Base-by-base conservation (phyloP, 805 yeast genomes). In the Candida schatavii region DNA sequence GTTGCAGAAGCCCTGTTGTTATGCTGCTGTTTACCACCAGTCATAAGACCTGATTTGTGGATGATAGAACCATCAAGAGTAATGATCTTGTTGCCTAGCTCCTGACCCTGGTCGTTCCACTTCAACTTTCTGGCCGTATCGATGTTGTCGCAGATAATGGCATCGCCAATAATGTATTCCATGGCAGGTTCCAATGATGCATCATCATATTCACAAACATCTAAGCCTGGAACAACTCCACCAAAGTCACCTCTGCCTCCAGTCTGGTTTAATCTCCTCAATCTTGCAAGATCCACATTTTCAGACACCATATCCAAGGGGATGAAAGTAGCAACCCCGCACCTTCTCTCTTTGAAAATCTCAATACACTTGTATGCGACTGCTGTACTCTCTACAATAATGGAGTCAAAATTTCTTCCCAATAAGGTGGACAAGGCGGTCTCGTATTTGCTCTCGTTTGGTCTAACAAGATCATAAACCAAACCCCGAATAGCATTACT, bases 21-120 rank as follows among this genome's bases (percentile, higher is more conserved):
- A n/a, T 70, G 70, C 4, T 79, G 71, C 22, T 72, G 66, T n/a
- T 30, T 38, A 49, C 97, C 97, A 59, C 97, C 97, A 6, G 97
- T 85, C 95, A 93, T 88, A 28, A 89, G 70, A 5, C 96, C 96
- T 3, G 91, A 82, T 53, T 80, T 81, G 56, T 88, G 88, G 36
- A 93, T 85, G 23, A 89, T 70, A 0, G 91, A 78, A 2, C 99
- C 99, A 38, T 88, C 88, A 11, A 88, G 54, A 0, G 96, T 78
- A 2, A 90, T 95, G 37, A 85, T 60, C 58, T 86, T 88, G 31
- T 78, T 80, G 15, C 22, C 15, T 13, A 31, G 21, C 6, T 31
- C 35, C 7, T 18, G 15, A 17, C 18, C 18, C 9, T 9, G 15
- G 5, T 18, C 35, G 37, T 74, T 74, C 91, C 96, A 88, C 55